Conservation (phyloP, 768 basidiomycete genomes). For the Auricularia sp. region DNA sequence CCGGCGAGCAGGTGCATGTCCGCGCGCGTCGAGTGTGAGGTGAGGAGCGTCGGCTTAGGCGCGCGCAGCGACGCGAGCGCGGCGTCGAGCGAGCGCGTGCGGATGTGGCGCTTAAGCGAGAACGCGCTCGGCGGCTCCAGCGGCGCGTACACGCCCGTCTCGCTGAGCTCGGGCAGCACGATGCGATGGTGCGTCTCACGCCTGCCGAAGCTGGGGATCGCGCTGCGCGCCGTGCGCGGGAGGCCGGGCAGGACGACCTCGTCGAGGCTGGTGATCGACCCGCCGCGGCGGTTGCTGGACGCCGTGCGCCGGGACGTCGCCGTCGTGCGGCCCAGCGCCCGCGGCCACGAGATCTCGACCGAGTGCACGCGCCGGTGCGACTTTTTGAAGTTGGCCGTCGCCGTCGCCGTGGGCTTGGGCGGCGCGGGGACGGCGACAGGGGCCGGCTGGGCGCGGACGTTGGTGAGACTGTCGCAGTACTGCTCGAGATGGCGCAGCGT, state of each 20-base stretch:
- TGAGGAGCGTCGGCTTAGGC: not conserved
- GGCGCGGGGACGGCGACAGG: constrained; percentile 50
- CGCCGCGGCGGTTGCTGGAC: not conserved
- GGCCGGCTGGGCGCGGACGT: constrained; percentile 28
- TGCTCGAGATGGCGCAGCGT: not conserved
- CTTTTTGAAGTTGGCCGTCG: constrained; percentile 14
- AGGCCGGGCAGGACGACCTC: not conserved
- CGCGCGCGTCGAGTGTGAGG: not conserved
- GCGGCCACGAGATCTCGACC: not conserved
- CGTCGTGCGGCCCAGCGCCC: not conserved
- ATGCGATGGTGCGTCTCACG: not conserved
- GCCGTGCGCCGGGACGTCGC: not conserved
- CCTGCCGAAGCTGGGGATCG: not conserved
- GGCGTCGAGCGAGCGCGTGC: constrained; percentile 1
- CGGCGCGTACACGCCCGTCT: not conserved
- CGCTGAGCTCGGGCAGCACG: not conserved
- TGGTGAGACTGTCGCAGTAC: not conserved
- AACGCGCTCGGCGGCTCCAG: not conserved
- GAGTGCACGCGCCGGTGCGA: constrained; percentile 2
- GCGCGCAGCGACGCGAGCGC: not conserved
- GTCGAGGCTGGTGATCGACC: not conserved
- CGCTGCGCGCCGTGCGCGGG: not conserved
- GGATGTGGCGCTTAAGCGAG: not conserved
- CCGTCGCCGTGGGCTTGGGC: constrained; percentile 51
- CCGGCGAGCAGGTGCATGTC: not conserved